Evolutionary conservation across 1,284 basidiomycete species (phyloP), one percentile per base, ranked within the genome.

Genomic region (Cryptococcus sp.): DNA sequence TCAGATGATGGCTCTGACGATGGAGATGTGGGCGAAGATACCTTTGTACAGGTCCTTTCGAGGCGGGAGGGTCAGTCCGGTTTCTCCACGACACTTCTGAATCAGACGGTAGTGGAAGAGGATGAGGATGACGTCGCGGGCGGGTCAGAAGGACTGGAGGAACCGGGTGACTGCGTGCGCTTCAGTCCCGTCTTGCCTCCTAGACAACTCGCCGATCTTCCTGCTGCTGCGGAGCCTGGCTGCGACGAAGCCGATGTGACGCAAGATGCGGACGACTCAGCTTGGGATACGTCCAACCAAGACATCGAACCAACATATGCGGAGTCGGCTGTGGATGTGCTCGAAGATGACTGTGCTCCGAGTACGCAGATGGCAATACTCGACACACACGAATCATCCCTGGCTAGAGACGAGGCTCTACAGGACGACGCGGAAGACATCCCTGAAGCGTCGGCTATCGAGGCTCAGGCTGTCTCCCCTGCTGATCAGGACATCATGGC

Each of bases 1-100:
- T 64, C 63, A 3, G 61, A 59, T 20, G 57, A 58, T 46, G 61
- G 54, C 0, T 62, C 61, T 7, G 63, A 64, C 50, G 47, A 48
- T 38, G 55, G 50, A 7, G 62, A 41, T 16, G 47, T 57, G 20
- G 62, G 54, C 19, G 61, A 66, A 7, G 64, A 66, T 54, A 66
- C 64, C 4, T 66, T 66, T 22, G 46, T 63, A 15, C 53, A 63
- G 38, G 48, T 64, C 17, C 35, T 52, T 15, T 38, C 47, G 11
- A 54, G 55, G 22, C 48, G 45, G 23, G 43, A 55, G 13, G n/a
- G 22, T 2, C 42, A 22, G 42, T 45, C 42, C 42, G 15, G 2
- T 10, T 25, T 8, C 8, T 7, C 47, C 7, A 23, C n/a, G n/a
- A 27, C 25, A 25, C 19, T 27, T 25, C n/a, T n/a, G 38, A 22